Evolutionary conservation across 192 early-diverging fungal species (phyloP), one percentile per base, ranked within the genome.

Genomic region (Coemansia sp.): DNA sequence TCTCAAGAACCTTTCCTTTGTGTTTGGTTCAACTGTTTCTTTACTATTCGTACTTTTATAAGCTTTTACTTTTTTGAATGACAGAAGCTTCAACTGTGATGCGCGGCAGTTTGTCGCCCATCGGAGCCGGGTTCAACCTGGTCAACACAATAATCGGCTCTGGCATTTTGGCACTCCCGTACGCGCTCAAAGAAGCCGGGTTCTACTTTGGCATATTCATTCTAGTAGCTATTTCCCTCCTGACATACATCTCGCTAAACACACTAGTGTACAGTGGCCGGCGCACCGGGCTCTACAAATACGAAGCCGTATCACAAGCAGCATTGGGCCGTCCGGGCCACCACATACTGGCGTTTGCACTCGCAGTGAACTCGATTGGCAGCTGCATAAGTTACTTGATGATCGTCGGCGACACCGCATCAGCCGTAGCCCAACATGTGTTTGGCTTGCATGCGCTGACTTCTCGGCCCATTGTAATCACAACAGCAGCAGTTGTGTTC

Each of bases 101-200:
- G 58, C 38, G 32, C 14, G 78, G 73, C 18, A 45, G 23, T 47
- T 53, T 62, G 32, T 76, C 79, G 57, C 60, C 74, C 1, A 43
- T 76, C 5, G 74, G 68, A 18, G 74, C 74, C 8, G 73, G 86
- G 18, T 77, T 86, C 57, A 88, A 86, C 64, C 79, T 90, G 54
- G 84, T 90, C 54, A 90, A 90, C 66, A 86, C 86, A 2, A 85
- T 86, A 13, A 85, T 88, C 35, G 88, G 88, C 13, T 86, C 87
- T 7, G 88, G 88, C 11, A 83, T 90, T 23, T 76, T 90, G 11
- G 88, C 85, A 4, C 65, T 90, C 24, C 84, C 88, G 12, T 90
- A 85, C 67, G 86, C 88, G 8, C 75, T 90, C 41, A 71, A 71
- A 22, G 81, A 84, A 19, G 82, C 75, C 5, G 88, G 88, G n/a